Percentiles rank a stretch among this genome's conserved stretches.
phyloP scores from a whole-genome alignment of 2,329 filamentous ascomycete species.

The Colletotrichum sp. region DNA sequence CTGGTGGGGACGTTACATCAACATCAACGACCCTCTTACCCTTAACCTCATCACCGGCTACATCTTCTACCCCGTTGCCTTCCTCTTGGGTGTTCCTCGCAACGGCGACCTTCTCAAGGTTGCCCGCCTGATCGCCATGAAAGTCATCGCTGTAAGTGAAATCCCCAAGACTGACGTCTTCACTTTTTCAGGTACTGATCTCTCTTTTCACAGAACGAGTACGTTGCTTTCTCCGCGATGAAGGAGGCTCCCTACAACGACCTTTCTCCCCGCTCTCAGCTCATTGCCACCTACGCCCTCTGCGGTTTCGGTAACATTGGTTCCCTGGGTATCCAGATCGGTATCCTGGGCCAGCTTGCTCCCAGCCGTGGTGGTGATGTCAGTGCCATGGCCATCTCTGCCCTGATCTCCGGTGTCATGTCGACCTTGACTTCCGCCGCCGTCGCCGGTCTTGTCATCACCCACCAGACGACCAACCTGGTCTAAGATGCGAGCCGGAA shows the following conservation, averaged over 20 bases:
- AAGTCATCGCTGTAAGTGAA: slow-evolving; percentile 72
- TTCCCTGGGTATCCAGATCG: slow-evolving; percentile 88
- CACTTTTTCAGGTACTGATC: slow-evolving; percentile 27
- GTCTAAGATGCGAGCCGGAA: background rate
- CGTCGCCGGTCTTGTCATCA: slow-evolving; percentile 78
- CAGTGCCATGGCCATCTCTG: slow-evolving; percentile 75
- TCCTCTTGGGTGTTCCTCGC: slow-evolving; percentile 79
- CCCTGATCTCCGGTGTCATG: slow-evolving; percentile 78
- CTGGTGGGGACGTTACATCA: slow-evolving; percentile 84
- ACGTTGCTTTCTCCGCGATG: slow-evolving; percentile 71
- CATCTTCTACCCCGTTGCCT: slow-evolving; percentile 77
- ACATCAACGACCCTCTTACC: slow-evolving; percentile 74
- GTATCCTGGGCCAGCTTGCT: slow-evolving; percentile 82
- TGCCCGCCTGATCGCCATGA: slow-evolving; percentile 79
- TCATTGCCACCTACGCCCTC: slow-evolving; percentile 87
- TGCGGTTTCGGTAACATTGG: slow-evolving; percentile 88
- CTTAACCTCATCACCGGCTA: slow-evolving; percentile 80
- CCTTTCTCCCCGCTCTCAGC: slow-evolving; percentile 72
- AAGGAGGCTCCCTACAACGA: slow-evolving; percentile 54
- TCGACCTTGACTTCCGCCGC: slow-evolving; percentile 80
- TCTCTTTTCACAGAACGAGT: slow-evolving; percentile 67
- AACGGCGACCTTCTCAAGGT: slow-evolving; percentile 73
- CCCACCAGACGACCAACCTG: slow-evolving; percentile 40
- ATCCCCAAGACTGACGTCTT: background rate
- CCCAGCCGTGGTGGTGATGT: slow-evolving; percentile 78